Conservation (phyloP, 306 rosid genomes). For the Rosa rugosa region DNA sequence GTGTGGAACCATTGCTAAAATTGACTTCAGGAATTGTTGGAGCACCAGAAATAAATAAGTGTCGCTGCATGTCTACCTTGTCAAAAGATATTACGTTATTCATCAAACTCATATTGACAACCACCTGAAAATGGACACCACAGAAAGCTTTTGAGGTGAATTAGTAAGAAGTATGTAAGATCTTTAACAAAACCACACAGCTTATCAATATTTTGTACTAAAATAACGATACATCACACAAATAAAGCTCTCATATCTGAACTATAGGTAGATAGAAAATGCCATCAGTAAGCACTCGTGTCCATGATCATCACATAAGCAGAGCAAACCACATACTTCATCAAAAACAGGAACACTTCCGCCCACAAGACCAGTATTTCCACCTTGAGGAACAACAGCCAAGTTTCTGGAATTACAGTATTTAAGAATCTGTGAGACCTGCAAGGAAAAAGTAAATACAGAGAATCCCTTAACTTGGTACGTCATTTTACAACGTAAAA, state of each 20-base stretch:
- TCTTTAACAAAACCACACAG: background rate
- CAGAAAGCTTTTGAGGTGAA: conserved; percentile 15
- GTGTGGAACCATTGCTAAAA: conserved; percentile 9
- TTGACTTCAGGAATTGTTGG: conserved; percentile 10
- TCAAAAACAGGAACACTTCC: conserved; percentile 98
- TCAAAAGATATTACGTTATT: conserved; percentile 73
- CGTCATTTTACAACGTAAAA: background rate
- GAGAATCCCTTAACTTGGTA: background rate
- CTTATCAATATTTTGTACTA: background rate
- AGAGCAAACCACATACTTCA: conserved; percentile 50
- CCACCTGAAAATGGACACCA: conserved; percentile 68
- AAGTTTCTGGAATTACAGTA: conserved; percentile 80
- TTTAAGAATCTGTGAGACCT: conserved; percentile 80
- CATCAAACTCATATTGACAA: conserved; percentile 73
- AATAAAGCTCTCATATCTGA: background rate
- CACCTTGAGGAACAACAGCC: conserved; percentile 98
- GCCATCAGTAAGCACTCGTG: background rate
- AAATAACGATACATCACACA: background rate
- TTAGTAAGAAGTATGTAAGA: conserved; percentile 5
- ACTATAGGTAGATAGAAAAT: background rate
- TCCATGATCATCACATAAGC: too few relatives aligned
- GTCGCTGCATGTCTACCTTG: conserved; percentile 52
- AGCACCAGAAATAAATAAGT: conserved; percentile 15
- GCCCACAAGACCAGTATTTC: conserved; percentile 97
- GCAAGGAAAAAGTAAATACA: conserved; percentile 17